Evolutionary conservation across 2,329 filamentous ascomycete species (phyloP).

Genomic region (Piedraia hortae): DNA sequence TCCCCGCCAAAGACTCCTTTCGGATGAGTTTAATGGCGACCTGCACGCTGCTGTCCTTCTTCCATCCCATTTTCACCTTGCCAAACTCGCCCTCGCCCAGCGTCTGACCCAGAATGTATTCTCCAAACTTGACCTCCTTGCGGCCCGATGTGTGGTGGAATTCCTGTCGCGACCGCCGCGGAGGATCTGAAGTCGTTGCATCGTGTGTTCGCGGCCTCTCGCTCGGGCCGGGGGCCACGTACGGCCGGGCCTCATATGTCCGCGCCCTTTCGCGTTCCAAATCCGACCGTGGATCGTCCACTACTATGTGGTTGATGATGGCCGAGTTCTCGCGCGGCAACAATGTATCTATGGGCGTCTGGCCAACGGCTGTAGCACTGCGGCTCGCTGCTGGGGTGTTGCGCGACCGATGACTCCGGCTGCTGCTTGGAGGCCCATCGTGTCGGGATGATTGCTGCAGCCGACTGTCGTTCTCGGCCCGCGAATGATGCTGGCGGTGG

Average conservation of each 20-base stretch:
- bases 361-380: conserved; percentile 23
- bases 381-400: conserved; percentile 16
- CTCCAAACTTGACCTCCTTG: conserved; percentile 74
- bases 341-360: conserved; percentile 23
- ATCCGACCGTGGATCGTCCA: conserved; percentile 49
- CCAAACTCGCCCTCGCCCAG: conserved; percentile 95
- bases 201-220: conserved; percentile 1
- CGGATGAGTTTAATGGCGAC: conserved; percentile 97
- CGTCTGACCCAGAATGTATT: conserved; percentile 86
- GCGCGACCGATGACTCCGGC: conserved; percentile 14
- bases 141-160: conserved; percentile 24
- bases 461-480: too few species aligned
- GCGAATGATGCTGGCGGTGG: conserved; percentile 13
- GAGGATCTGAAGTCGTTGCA: conserved; percentile 3
- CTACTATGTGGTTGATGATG: conserved; percentile 47
- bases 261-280: conserved; percentile 43
- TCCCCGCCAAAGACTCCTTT: conserved; percentile 64
- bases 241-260: conserved; percentile 29
- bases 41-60: conserved; percentile 69
- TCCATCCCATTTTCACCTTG: conserved; percentile 97
- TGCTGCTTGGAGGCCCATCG: conserved; percentile 18
- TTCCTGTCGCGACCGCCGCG: conserved; percentile 26
- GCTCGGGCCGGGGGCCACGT: conserved; percentile 10
- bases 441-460: conserved; percentile 16
- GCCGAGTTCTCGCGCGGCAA: conserved; percentile 52